Conservation (phyloP, 75 land plant genomes). For the Picea sitchensis region DNA sequence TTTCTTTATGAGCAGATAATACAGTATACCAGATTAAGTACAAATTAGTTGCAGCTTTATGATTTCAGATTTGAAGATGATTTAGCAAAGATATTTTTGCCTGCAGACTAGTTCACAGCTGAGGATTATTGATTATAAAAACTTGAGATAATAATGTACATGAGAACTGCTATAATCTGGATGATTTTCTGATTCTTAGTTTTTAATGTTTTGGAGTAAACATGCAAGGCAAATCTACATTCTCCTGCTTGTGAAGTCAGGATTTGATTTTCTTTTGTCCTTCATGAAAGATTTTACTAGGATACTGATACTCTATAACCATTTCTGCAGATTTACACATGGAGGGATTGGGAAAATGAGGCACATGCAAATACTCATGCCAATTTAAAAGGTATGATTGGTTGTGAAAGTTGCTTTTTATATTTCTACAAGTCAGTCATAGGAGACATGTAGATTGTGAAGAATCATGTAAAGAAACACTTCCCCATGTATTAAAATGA, state of each 20-base stretch:
- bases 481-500: neutral
- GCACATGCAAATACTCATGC: neutral
- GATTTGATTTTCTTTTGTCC: neutral
- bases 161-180: neutral
- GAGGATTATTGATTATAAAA: neutral
- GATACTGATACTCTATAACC: neutral
- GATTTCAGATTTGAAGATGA: neutral
- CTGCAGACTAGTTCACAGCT: neutral
- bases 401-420: neutral
- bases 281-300: neutral
- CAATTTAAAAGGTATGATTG: constrained; percentile 6
- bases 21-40: neutral
- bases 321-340: constrained; percentile 8
- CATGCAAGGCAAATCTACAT: neutral
- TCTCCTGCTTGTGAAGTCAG: neutral
- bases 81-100: neutral
- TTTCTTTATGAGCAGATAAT: neutral
- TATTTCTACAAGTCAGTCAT: neutral
- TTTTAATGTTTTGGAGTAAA: neutral
- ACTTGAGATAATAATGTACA: neutral
- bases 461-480: neutral
- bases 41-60: neutral
- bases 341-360: neutral
- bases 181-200: neutral
- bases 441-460: neutral